Base-by-base conservation (phyloP, 1,284 basidiomycete genomes). In the Sporisorium iseilematis-ciliati region DNA sequence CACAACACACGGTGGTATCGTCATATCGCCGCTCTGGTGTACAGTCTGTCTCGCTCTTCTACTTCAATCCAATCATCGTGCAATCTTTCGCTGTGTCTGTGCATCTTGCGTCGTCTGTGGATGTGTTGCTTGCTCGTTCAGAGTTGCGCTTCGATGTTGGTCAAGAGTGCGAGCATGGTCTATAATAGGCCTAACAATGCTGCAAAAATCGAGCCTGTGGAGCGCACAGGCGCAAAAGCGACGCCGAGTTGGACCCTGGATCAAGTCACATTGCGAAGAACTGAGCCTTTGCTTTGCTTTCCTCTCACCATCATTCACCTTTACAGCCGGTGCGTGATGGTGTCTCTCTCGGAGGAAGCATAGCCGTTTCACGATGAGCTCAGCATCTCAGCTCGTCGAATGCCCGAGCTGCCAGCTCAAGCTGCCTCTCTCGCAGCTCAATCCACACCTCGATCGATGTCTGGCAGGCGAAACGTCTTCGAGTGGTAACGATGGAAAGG, bases 371-470 rank as follows among this genome's bases (percentile, higher is more conserved):
- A 42, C 29, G 23, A 71, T 71, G 68, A 71, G 63, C 58, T 61
- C 70, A 45, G 18, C 54, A 12, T 55, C 61, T 2, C 62, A 80
- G 66, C 64, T 72, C 31, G 79, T 82, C 23, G 61, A 65, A 38
- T 82, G 81, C 50, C 81, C 81, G 2, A 77, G 65, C 56, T 83
- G 82, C 50, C 67, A 65, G 26, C 43, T 41, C 25, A 52, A 58
- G 16, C 56, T 82, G 21, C 65, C 75, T 7, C 77, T 71, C 42
- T 65, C 70, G 8, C 73, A 77, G 33, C 70, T 83, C 58, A 83
- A 83, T 53, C 70, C 72, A 14, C 82, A 83, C 48, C 77, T 83
- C 40, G 82, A 83, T 38, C 52, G 58, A 1, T 83, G 82, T 50
- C 69, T 82, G 1, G 61, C 73, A 12, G 64, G 56, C n/a, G 50